Evolutionary conservation across 495 filamentous ascomycete genomes (phyloP), one percentile per base, ranked within the genome.

Genomic region (Chlorociboria aeruginascens): DNA sequence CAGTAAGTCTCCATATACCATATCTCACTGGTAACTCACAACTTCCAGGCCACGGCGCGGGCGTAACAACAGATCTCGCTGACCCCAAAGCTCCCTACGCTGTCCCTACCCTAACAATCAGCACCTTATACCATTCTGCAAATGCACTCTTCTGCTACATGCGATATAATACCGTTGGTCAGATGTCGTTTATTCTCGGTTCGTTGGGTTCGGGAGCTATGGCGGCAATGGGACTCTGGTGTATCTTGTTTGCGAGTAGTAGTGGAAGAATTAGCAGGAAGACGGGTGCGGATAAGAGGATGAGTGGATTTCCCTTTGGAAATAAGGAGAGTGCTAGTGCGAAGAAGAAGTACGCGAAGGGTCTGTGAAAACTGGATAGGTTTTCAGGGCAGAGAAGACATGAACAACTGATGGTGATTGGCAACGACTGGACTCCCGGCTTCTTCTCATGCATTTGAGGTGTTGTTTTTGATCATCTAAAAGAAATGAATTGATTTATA

Each of bases 261-360:
- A 64, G 75, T 52, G 78, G 76, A 1, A 66, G 69, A 44, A 81
- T 88, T 42, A 82, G 73, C 57, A 68, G 74, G 50, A 76, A 73
- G 62, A 90, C 83, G 0, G 85, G 85, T 0, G 83, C 78, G 6
- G 87, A 92, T 60, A 85, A 86, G 68, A 71, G 83, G 58, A 86
- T 77, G 11, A 77, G 81, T 49, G 82, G 83, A 25, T 94, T 81
- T 58, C 88, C 87, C n/a, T 93, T 89, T 57, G 76, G 72, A 57
- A 93, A 90, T 59, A 67, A 69, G 55, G 79, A 81, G 61, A 46
- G 43, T n/a, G 56, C 56, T 30, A 37, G 40, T 43, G 77, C 76
- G 41, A 73, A 70, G 40, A 83, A 80, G 66, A 76, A 69, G 64
- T 28, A 44, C 4, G 20, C 20, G 20, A 25, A 25, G 37, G 35